Percentiles rank a stretch among this genome's conserved stretches.
Conservation (phyloP, 1,284 basidiomycete genomes). For the Sutorius eximius region DNA sequence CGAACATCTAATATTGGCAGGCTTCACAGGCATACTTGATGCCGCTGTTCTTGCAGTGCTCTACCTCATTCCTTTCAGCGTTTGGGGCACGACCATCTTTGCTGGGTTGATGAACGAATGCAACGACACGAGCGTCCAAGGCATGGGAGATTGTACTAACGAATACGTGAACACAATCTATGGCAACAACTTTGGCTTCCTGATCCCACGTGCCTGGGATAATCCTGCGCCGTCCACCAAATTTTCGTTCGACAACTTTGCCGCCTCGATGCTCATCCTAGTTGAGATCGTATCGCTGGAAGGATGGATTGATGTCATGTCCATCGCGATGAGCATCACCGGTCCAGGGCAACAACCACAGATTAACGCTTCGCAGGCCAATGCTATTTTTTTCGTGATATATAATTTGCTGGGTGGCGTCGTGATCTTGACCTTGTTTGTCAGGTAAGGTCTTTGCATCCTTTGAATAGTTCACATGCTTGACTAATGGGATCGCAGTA, state of each 20-base stretch:
- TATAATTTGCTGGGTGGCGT: constrained; percentile 94
- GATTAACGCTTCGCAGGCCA: constrained; percentile 71
- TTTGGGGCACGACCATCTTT: constrained; percentile 97
- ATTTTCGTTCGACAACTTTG: constrained; percentile 93
- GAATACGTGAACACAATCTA: constrained; percentile 71
- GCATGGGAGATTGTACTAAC: constrained; percentile 67
- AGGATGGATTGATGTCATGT: constrained; percentile 95
- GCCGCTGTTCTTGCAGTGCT: constrained; percentile 91
- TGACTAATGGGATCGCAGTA: constrained; percentile 46
- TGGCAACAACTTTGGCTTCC: constrained; percentile 60
- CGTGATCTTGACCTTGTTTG: constrained; percentile 86
- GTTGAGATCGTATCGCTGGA: constrained; percentile 97
- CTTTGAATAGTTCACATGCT: not conserved
- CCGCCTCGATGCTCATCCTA: constrained; percentile 83
- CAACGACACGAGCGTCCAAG: constrained; percentile 68
- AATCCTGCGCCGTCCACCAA: constrained; percentile 83
- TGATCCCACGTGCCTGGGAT: constrained; percentile 85
- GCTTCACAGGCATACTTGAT: constrained; percentile 84
- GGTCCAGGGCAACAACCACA: constrained; percentile 70
- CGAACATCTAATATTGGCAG: constrained; percentile 88
- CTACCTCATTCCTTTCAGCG: constrained; percentile 95
- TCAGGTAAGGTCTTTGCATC: constrained; percentile 59
- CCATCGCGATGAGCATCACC: constrained; percentile 77
- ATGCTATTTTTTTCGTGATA: constrained; percentile 91
- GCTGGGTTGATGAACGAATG: constrained; percentile 83